Base-by-base conservation (phyloP, 2,329 filamentous ascomycete genomes). In the Tricladium varicosporioides region DNA sequence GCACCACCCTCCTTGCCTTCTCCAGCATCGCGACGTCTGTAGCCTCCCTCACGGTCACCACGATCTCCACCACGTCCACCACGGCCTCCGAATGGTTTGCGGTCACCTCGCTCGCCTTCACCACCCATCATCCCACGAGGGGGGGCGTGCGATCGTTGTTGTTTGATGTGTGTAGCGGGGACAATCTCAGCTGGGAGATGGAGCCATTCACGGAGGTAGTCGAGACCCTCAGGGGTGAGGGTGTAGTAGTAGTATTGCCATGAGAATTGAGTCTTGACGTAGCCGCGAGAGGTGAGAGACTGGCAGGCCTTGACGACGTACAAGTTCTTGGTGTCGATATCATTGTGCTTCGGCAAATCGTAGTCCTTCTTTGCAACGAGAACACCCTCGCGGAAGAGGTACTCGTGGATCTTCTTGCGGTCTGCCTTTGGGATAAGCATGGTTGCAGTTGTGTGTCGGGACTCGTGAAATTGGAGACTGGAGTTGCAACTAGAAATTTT, bases 211-310 rank as follows among this genome's bases (percentile, higher is more conserved):
- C 94, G 93, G 78, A 99, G 92, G 87, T 99, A 99, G 84, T 97
- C 93, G 78, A 99, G 93, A 82, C 94, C 94, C 86, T 97, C 92
- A 75, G 92, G 91, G 78, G 93, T 97, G 80, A 99, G 88, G 80
- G 94, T 97, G 88, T 99, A 99, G 90, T 99, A 99, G 89, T 97
- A 96, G 86, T 92, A 96, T 82, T 96, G 92, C 92, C 92, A 96
- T 69, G 92, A 96, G 89, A 99, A 99, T 81, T 95, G 94, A 72
- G 94, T 99, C 91, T 99, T 99, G 82, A 99, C 87, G 80, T 91
- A 97, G 77, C 93, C 93, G 78, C 94, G 93, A 71, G 92, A 97
- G 83, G 87, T 96, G 75, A 99, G 87, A 67, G 94, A 99, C 85
- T 99, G 94, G 82, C 87, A 88, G 74, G 94, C 94, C 88, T 99